Evolutionary conservation across 2,329 filamentous ascomycete species (phyloP).

Genomic region (Diaporthe velutina): DNA sequence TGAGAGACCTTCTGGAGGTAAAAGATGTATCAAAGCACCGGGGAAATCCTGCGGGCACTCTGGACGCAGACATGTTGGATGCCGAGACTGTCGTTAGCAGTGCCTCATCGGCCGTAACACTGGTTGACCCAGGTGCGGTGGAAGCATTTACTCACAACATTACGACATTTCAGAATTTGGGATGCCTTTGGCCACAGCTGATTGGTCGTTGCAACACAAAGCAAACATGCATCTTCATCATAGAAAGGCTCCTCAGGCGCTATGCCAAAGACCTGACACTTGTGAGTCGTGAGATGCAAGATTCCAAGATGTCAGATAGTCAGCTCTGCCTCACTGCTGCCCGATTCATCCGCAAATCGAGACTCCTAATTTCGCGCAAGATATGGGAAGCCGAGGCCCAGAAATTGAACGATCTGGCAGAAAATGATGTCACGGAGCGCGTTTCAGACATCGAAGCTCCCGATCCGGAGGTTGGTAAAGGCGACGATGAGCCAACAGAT

Average conservation of each 20-base stretch:
- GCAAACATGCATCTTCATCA: neutral
- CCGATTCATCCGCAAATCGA: constrained; percentile 18
- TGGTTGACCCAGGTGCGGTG: neutral
- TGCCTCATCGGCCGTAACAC: neutral
- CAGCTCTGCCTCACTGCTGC: neutral
- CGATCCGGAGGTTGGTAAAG: neutral
- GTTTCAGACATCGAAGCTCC: neutral
- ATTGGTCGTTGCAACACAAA: neutral
- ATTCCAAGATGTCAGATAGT: neutral
- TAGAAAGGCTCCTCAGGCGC: constrained; percentile 16
- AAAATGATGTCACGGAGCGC: too few relatives aligned
- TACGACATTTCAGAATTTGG: neutral
- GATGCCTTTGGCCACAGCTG: constrained; percentile 30
- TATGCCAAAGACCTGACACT: constrained; percentile 16
- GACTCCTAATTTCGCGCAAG: neutral
- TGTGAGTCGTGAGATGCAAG: neutral
- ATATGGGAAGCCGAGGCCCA: constrained; percentile 7
- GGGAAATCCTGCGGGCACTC: accelerated
- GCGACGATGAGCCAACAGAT: neutral
- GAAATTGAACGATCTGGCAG: too few relatives aligned
- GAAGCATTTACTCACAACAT: neutral
- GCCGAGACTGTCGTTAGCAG: neutral
- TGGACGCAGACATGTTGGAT: neutral
- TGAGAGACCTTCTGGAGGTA: neutral
- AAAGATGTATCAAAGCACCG: neutral